Base-by-base conservation (phyloP, 2,329 filamentous ascomycete genomes). In the Diaporthe vaccinii region DNA sequence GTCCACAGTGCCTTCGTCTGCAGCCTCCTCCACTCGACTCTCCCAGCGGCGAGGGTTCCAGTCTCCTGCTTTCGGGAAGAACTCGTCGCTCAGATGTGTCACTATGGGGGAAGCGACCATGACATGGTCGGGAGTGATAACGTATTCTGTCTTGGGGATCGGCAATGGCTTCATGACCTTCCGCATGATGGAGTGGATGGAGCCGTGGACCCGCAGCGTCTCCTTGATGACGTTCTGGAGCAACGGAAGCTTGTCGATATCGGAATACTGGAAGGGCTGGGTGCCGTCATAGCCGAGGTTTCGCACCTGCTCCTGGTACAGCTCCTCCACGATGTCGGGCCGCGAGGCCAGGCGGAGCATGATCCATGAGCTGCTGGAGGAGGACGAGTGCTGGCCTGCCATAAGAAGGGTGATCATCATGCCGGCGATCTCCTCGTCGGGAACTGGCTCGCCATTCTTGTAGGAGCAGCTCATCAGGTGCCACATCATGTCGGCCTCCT, bases 341-440 rank as follows among this genome's bases (percentile, higher is more conserved):
- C 93, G 89, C 76, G 93, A 90, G 36, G 95, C 95, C 51, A 98
- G 91, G 78, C 93, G 93, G 55, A 97, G 89, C 83, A 97, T 89
- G 80, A 97, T 95, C 94, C 95, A 98, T 53, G 94, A 91, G 80
- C 91, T 93, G 53, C 94, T 96, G 28, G 94, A 95, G 5, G 95
- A 95, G 2, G 94, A 96, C 2, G 94, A 96, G 86, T 98, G 95
- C 83, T 98, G 95, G 74, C 95, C 95, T 75, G 94, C 95, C 95
- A 98, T 97, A 77, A 98, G 91, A 31, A 98, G 89, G 8, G 95
- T 95, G 84, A 98, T 98, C 94, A 98, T 96, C 91, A 98, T 96
- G 85, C 97, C 93, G 31, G 95, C 95, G 75, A 97, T 90, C 84
- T 98, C 95, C 80, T 93, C 89, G 81, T 98, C 95, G 22, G 95